Conservation (phyloP, 2,329 filamentous ascomycete genomes). For the Penicillium sp. region DNA sequence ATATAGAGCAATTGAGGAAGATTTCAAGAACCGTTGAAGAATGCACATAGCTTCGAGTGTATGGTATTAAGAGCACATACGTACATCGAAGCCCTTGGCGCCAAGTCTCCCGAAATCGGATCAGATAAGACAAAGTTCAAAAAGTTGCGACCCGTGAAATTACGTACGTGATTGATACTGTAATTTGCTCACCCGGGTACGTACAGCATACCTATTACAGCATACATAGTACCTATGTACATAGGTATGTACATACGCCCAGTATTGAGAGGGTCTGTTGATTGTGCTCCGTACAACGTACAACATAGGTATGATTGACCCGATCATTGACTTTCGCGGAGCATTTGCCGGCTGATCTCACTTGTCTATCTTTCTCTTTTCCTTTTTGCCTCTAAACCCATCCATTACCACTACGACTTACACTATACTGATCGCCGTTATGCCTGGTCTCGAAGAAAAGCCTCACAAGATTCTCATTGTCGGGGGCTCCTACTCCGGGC, state of each 20-base stretch:
- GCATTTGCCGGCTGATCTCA: neutral
- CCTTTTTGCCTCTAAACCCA: no score
- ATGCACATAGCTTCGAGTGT: neutral
- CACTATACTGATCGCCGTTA: neutral
- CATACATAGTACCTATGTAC: no score
- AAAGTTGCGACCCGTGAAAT: neutral
- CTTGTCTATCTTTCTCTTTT: neutral
- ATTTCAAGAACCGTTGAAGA: no score
- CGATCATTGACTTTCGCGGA: neutral
- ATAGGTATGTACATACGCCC: no score
- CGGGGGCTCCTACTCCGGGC: constrained; percentile 70
- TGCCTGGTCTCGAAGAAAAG: constrained; percentile 17
- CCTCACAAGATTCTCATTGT: constrained; percentile 60
- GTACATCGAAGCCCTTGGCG: neutral
- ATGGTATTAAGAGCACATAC: neutral
- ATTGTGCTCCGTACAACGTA: no score
- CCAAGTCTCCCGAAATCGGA: constrained; percentile 8
- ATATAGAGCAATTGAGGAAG: no score
- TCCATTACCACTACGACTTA: neutral
- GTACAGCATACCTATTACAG: no score
- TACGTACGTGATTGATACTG: neutral
- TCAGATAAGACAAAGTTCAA: constrained; percentile 7
- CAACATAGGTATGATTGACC: no score
- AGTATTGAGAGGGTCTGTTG: no score
- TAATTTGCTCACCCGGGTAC: no score